Evolutionary conservation across 257 asterid genomes (phyloP).

Genomic region (Solanum gandarillasii): DNA sequence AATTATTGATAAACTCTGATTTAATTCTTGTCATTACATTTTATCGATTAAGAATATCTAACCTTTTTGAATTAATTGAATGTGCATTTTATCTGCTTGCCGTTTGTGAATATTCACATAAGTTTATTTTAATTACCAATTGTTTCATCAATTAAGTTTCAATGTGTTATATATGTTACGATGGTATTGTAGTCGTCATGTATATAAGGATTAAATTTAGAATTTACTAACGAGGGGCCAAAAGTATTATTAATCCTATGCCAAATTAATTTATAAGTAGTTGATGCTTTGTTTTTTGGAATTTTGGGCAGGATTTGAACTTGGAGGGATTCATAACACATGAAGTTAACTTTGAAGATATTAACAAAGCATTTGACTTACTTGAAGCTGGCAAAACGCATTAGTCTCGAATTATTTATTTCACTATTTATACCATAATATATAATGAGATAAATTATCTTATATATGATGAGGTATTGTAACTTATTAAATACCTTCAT

Average conservation of each 20-base stretch:
- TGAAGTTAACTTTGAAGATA: constrained; percentile 20
- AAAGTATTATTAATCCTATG: neutral
- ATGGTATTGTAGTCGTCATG: neutral
- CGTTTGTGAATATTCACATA: neutral
- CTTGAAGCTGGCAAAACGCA: constrained; percentile 16
- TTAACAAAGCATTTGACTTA: constrained; percentile 25
- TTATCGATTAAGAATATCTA: neutral
- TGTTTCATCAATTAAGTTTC: neutral
- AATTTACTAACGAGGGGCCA: neutral
- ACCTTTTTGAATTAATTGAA: neutral
- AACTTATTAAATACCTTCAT: no score
- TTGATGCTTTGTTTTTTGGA: neutral
- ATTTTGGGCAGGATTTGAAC: constrained; percentile 16
- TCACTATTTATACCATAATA: no score
- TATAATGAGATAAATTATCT: no score
- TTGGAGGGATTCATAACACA: constrained; percentile 27
- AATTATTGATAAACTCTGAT: neutral
- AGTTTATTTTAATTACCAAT: neutral
- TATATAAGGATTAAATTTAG: neutral
- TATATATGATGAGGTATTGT: no score
- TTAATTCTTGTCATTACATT: neutral
- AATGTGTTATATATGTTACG: neutral
- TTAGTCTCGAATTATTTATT: neutral
- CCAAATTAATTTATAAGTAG: neutral
- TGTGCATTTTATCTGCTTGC: neutral